These are phyloP conservation scores for Hydnomerulius pinastri DNA, from an alignment of 768 basidiomycete species.

Conservation along the genomic window DNA sequence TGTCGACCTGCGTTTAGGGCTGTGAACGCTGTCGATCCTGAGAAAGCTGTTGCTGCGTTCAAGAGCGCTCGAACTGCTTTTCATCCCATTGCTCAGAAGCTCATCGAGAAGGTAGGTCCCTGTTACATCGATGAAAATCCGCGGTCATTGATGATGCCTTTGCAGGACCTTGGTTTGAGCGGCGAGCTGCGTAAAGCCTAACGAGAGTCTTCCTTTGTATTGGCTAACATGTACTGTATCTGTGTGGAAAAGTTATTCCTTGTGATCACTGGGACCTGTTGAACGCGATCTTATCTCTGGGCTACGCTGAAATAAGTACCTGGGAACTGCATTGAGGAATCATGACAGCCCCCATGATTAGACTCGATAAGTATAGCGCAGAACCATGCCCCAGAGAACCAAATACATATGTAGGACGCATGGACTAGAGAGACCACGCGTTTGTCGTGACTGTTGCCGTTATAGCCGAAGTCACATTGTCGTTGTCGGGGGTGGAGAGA, in stretches of 20 bases:
- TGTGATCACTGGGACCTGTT: too few species aligned
- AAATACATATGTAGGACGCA: too few species aligned
- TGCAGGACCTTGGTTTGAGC: slow-evolving; percentile 28
- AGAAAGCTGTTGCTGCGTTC: slow-evolving; percentile 39
- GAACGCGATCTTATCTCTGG: too few species aligned
- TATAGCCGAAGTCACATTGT: too few species aligned
- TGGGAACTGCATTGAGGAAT: neutral
- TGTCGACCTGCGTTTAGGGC: slow-evolving; percentile 50
- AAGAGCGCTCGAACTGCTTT: slow-evolving; percentile 35
- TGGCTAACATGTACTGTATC: neutral
- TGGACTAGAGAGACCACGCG: too few species aligned
- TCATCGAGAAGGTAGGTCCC: slow-evolving; percentile 48
- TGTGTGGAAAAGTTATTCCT: too few species aligned
- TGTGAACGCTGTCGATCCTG: slow-evolving; percentile 36
- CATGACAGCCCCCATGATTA: too few species aligned
- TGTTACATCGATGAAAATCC: neutral
- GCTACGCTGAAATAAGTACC: neutral
- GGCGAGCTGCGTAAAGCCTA: neutral
- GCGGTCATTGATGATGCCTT: neutral
- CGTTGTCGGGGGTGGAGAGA: too few species aligned
- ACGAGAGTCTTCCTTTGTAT: neutral
- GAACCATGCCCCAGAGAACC: too few species aligned
- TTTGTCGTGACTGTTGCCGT: neutral
- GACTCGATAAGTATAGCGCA: too few species aligned
- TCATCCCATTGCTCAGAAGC: slow-evolving; percentile 52